phyloP scores from a whole-genome alignment of 148 eudicot genomes.

The Cornus controversa region DNA sequence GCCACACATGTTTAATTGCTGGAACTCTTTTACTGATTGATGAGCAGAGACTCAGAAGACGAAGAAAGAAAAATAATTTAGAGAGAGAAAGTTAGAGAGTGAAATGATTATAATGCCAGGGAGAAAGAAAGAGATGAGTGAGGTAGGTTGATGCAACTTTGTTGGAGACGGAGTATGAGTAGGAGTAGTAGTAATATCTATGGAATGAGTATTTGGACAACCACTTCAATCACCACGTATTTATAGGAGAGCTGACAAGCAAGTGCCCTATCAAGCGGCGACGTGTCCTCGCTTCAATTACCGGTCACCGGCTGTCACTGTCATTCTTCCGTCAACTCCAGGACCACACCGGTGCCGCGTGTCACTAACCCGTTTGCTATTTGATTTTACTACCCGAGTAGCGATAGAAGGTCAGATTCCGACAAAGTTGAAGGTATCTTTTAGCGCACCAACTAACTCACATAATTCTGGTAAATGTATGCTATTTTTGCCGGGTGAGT shows the following conservation, averaged over 20 bases:
- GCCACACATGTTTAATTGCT: constrained; percentile 59
- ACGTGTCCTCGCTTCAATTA: not conserved
- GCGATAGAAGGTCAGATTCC: no score
- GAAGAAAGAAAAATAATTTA: not conserved
- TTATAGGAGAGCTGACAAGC: not conserved
- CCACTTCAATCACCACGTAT: not conserved
- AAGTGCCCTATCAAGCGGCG: not conserved
- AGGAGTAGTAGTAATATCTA: no score
- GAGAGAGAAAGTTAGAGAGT: not conserved
- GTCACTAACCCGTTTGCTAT: not conserved
- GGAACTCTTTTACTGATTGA: not conserved
- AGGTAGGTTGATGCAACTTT: not conserved
- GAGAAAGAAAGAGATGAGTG: not conserved
- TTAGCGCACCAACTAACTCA: no score
- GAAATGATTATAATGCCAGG: not conserved
- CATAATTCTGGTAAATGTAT: no score
- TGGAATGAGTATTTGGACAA: not conserved
- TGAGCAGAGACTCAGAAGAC: not conserved
- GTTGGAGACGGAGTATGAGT: no score
- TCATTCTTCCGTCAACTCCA: not conserved
- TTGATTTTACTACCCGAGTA: no score
- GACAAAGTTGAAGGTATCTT: no score
- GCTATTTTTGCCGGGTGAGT: no score
- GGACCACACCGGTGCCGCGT: not conserved
- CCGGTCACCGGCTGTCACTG: not conserved